These are phyloP conservation scores for Fusarium sp. DNA, from an alignment of 2,329 filamentous ascomycete species.

Conservation along the genomic window DNA sequence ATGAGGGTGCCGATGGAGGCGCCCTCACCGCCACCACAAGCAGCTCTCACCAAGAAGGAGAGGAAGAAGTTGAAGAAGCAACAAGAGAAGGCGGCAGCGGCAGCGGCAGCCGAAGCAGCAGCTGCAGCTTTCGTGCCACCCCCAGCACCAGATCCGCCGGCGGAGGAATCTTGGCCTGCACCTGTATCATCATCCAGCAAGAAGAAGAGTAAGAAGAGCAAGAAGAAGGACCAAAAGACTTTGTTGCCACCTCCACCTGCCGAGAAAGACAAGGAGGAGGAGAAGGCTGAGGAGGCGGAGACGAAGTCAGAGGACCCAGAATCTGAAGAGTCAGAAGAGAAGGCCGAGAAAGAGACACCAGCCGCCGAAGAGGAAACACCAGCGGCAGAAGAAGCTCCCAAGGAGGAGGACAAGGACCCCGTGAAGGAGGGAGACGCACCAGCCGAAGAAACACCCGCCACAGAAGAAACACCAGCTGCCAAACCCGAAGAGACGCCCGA, in stretches of 20 bases:
- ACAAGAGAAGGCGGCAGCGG: conserved; percentile 12
- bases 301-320: conserved; percentile 17
- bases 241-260: conserved; percentile 1
- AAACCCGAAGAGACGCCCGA: conserved; percentile 7
- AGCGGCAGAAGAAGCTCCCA: neutral
- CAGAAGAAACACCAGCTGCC: conserved; percentile 4
- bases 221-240: conserved; percentile 30
- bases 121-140: conserved; percentile 13
- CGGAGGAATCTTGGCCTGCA: conserved; percentile 13
- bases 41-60: conserved; percentile 32
- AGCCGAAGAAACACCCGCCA: conserved; percentile 11
- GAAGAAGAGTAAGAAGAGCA: conserved; percentile 40
- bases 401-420: conserved; percentile 22
- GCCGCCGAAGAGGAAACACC: conserved; percentile 15
- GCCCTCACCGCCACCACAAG: conserved; percentile 8
- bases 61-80: conserved; percentile 33
- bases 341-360: conserved; percentile 6
- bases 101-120: neutral
- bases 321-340: conserved; percentile 12
- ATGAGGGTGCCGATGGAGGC: conserved; percentile 20
- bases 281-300: conserved; percentile 31
- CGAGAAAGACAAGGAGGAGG: conserved; percentile 28
- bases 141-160: conserved; percentile 12
- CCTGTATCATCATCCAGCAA: conserved; percentile 18
- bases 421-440: conserved; percentile 19